Base-by-base conservation (phyloP, 169 alveolate species). In the Babesia caballi region DNA sequence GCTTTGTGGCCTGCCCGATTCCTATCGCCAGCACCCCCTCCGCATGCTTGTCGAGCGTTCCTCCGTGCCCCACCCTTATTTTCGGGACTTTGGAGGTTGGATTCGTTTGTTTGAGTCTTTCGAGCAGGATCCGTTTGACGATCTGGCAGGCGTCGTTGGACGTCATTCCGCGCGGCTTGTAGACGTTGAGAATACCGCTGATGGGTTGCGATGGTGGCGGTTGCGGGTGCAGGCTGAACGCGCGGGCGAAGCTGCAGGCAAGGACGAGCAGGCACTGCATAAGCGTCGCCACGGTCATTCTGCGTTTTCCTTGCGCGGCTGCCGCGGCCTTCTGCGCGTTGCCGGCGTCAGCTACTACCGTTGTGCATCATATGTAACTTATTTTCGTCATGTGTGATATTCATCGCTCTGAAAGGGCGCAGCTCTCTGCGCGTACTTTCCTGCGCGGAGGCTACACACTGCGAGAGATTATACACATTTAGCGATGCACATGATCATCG, bases 31-130 rank as follows among this genome's bases (percentile, higher is more conserved):
- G 56, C 7, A 88, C 91, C 4, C 88, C 88, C 53, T 88, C 90
- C 33, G 93, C 89, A 60, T 73, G 69, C 41, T 66, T 82, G 52
- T 88, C 93, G 35, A 88, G 83, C 12, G 91, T 88, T 6, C 93
- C 93, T 36, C 93, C 93, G 59, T 88, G 93, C n/a, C 93, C 93
- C 41, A 88, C 93, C 40, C 66, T 78, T 12, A 84, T 56, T 19
- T 82, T 73, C 6, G 82, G 71, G 38, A 41, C 17, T 4, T 7
- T 12, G 0, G 49, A 7, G 25, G 46, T 50, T 50, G 54, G 14
- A 11, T 36, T 25, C n/a, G 54, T 32, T n/a, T 50, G 49, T n/a
- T 44, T 14, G 52, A 52, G 28, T 14, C 63, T 75, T 1, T 72
- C 67, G 25, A 19, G 9, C 25, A 81, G 23, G 23, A 69, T 70